Percentiles rank a stretch among this genome's conserved stretches.
Evolutionary conservation across 192 early-diverging fungal species (phyloP).

Genomic region (Gamsiella multidivaricata): DNA sequence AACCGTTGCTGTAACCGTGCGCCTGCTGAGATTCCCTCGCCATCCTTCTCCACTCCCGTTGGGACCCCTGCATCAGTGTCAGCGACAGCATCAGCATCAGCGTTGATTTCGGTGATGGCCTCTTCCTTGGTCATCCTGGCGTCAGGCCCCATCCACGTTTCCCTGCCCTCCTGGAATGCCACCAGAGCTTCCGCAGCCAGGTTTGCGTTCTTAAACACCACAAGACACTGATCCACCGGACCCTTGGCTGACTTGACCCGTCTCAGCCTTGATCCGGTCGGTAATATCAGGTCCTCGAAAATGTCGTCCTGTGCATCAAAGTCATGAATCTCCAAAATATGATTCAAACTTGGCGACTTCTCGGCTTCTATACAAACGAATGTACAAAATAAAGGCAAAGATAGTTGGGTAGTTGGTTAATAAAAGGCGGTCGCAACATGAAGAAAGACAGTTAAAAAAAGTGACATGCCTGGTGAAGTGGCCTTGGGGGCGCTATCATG

Average conservation of each 20-base stretch:
- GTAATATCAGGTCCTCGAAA: slow-evolving; percentile 25
- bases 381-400: not conserved
- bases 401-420: no score
- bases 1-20: slow-evolving; percentile 29
- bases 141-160: slow-evolving; percentile 34
- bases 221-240: slow-evolving; percentile 22
- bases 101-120: not conserved
- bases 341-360: slow-evolving; percentile 20
- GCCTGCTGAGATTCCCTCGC: not conserved
- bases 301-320: slow-evolving; percentile 37
- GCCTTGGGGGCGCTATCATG: slow-evolving; percentile 15
- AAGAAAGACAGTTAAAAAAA: not conserved
- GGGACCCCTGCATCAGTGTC: not conserved
- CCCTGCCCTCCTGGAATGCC: slow-evolving; percentile 45
- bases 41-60: not conserved
- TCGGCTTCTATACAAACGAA: slow-evolving; percentile 24
- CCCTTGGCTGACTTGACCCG: slow-evolving; percentile 18
- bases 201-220: slow-evolving; percentile 39
- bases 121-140: slow-evolving; percentile 3
- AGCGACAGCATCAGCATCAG: not conserved
- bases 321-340: slow-evolving; percentile 46
- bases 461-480: slow-evolving; percentile 19
- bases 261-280: slow-evolving; percentile 27
- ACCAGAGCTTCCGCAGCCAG: slow-evolving; percentile 30
- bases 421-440: no score